These are phyloP conservation scores for Backusella morwellensis DNA, from an alignment of 192 early-diverging fungal species.

Conservation along the genomic window DNA sequence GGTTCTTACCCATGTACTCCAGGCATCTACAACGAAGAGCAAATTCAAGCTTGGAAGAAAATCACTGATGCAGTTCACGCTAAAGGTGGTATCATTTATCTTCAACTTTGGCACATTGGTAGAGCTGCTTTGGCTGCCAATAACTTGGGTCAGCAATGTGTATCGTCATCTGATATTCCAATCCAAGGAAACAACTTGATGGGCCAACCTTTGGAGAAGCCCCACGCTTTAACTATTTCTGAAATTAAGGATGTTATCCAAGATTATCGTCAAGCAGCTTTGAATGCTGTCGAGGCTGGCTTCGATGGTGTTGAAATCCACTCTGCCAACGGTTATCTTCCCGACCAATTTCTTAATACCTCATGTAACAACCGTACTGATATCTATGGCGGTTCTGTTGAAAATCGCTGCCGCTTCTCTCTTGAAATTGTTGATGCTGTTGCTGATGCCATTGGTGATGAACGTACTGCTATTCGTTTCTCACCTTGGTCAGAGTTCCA, in stretches of 20 bases:
- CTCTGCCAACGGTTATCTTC: conserved; percentile 86
- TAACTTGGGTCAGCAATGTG: conserved; percentile 1
- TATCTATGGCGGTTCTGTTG: conserved; percentile 17
- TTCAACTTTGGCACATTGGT: conserved; percentile 51
- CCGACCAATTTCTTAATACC: conserved; percentile 76
- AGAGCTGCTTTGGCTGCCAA: conserved; percentile 1
- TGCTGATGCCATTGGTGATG: conserved; percentile 14
- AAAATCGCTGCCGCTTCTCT: conserved; percentile 20
- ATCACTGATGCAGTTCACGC: conserved; percentile 54
- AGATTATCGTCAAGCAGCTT: conserved; percentile 46
- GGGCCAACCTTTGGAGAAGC: conserved; percentile 14
- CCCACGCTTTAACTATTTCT: conserved; percentile 5
- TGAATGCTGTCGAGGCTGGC: conserved; percentile 72
- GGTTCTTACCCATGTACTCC: conserved; percentile 26
- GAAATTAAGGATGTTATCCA: conserved; percentile 16
- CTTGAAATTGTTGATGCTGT: conserved; percentile 28
- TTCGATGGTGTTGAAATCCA: conserved; percentile 90
- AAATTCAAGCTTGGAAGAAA: conserved; percentile 48
- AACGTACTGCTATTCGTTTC: conserved; percentile 30
- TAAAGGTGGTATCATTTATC: conserved; percentile 52
- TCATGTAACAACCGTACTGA: conserved; percentile 77
- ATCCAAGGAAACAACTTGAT: not conserved
- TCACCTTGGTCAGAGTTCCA: conserved; percentile 31
- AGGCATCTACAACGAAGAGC: conserved; percentile 39
- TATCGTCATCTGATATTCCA: conserved; percentile 25